A percentile compares a stretch with the other conserved stretches of the same genome.
These are phyloP conservation scores for Dactylellina leptospora DNA, from an alignment of 2,329 filamentous ascomycete genomes.

Conservation along the genomic window DNA sequence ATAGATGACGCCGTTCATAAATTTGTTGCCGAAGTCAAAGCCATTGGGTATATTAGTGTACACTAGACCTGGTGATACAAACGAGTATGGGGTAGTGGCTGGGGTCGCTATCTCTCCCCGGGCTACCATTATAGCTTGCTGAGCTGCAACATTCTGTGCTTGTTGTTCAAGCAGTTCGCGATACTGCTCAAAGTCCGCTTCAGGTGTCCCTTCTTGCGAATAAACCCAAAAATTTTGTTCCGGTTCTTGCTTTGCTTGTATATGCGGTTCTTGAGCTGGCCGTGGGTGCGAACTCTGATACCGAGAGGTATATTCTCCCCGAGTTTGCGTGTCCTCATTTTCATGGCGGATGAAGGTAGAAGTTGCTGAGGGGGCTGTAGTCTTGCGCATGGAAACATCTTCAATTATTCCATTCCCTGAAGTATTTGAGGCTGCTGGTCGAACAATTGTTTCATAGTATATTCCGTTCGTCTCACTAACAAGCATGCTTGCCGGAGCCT, in stretches of 20 bases:
- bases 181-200: constrained; percentile 49
- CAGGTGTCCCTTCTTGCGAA: constrained; percentile 26
- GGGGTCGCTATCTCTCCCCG: constrained; percentile 1
- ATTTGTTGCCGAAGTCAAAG: constrained; percentile 14
- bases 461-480: constrained; percentile 63
- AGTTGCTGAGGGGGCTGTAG: constrained; percentile 56
- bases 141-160: constrained; percentile 37
- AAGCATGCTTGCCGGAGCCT: constrained; percentile 63
- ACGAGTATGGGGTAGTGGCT: constrained; percentile 26
- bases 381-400: constrained; percentile 62
- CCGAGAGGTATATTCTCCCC: constrained; percentile 5
- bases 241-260: constrained; percentile 18
- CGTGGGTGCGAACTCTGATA: not conserved
- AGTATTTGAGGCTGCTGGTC: constrained; percentile 59
- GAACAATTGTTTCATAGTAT: constrained; percentile 65
- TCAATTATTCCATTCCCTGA: constrained; percentile 59
- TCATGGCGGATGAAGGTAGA: constrained; percentile 6
- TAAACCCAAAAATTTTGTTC: constrained; percentile 36
- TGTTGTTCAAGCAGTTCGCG: constrained; percentile 39
- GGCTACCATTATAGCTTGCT: constrained; percentile 23
- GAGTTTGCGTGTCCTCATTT: constrained; percentile 7
- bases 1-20: constrained; percentile 14
- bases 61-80: constrained; percentile 28
- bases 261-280: constrained; percentile 5
- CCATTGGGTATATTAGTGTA: constrained; percentile 4